Conservation (phyloP, 1,284 basidiomycete species). For the Xanthoconium separans region DNA sequence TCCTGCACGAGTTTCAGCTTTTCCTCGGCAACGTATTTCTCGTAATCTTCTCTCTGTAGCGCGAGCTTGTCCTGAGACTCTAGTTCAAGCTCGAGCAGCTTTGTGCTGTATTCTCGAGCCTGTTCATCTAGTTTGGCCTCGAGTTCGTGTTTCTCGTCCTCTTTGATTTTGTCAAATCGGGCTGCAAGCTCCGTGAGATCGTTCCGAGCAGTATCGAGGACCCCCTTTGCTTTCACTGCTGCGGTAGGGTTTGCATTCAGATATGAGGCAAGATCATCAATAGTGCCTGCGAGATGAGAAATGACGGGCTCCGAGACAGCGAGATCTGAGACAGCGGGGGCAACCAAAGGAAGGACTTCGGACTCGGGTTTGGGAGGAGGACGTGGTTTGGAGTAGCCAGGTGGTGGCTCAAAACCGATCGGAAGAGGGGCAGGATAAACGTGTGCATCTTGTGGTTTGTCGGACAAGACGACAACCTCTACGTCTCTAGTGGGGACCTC, state of each 20-base stretch:
- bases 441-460: constrained; percentile 40
- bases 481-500: constrained; percentile 25
- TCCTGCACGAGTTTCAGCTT: constrained; percentile 70
- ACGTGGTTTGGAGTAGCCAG: constrained; percentile 69
- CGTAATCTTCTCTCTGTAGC: constrained; percentile 85
- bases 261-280: constrained; percentile 89
- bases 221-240: constrained; percentile 64
- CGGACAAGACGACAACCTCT: constrained; percentile 26
- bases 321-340: constrained; percentile 78
- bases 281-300: constrained; percentile 88
- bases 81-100: constrained; percentile 83
- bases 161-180: constrained; percentile 80
- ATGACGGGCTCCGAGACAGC: constrained; percentile 84
- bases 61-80: constrained; percentile 82
- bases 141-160: constrained; percentile 76
- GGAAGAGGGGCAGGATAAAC: constrained; percentile 78
- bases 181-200: constrained; percentile 81
- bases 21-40: constrained; percentile 82
- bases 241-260: constrained; percentile 73
- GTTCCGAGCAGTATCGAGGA: constrained; percentile 74
- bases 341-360: constrained; percentile 71
- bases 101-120: constrained; percentile 79
- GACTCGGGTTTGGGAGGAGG: constrained; percentile 43
- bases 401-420: constrained; percentile 88
- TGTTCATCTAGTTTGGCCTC: constrained; percentile 83